Percentiles rank a stretch among this genome's conserved stretches.
phyloP scores from a whole-genome alignment of 768 basidiomycete genomes.

The Pleurotus djamor region DNA sequence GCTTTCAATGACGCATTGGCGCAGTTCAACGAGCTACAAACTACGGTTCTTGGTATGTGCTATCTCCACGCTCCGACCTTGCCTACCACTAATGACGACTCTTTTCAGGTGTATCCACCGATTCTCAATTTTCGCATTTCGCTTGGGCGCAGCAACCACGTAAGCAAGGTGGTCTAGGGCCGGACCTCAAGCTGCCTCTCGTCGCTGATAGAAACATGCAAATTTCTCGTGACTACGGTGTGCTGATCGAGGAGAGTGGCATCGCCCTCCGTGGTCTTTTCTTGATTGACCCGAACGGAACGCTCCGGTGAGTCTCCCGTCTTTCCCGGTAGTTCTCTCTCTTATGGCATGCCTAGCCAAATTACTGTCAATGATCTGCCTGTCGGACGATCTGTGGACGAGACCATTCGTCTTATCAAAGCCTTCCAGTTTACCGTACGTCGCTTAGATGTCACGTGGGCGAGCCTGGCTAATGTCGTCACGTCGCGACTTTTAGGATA shows the following conservation, averaged over 20 bases:
- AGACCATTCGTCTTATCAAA: constrained; percentile 87
- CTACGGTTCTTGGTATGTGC: constrained; percentile 69
- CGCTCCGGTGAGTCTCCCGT: constrained; percentile 46
- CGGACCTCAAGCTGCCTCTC: constrained; percentile 82
- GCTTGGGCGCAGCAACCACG: constrained; percentile 84
- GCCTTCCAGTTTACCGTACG: constrained; percentile 90
- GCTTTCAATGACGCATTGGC: constrained; percentile 90
- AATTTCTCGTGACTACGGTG: constrained; percentile 84
- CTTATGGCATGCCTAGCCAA: constrained; percentile 44
- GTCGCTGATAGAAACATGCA: constrained; percentile 78
- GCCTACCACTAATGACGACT: neutral
- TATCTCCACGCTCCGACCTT: neutral
- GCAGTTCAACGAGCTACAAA: constrained; percentile 70
- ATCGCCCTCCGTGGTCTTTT: constrained; percentile 86
- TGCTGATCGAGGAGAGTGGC: constrained; percentile 85
- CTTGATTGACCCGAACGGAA: constrained; percentile 84
- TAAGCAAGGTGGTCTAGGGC: constrained; percentile 87
- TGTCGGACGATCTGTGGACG: constrained; percentile 93
- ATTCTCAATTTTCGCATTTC: constrained; percentile 86
- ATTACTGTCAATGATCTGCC: constrained; percentile 91
- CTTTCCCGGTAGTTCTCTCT: neutral
- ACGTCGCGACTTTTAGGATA: constrained; percentile 46
- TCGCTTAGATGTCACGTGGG: constrained; percentile 10
- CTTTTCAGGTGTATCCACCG: constrained; percentile 71
- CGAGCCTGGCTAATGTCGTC: neutral